Conservation (phyloP, 139 green algal genomes). For the Diplosphaera chodatii region DNA sequence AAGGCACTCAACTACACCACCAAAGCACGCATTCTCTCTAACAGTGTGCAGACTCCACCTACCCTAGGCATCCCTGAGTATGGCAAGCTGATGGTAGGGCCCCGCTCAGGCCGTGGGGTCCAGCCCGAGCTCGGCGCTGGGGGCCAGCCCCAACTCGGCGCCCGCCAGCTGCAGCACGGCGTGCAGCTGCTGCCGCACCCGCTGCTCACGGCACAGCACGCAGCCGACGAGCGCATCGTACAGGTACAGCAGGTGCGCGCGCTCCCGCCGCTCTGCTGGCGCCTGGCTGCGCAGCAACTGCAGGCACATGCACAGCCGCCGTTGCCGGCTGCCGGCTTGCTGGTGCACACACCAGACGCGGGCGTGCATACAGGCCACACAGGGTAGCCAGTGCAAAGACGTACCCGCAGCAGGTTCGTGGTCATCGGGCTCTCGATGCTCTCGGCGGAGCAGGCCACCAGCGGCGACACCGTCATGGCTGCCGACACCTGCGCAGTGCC, state of each 20-base stretch:
- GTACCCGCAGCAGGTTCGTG: constrained; percentile 14
- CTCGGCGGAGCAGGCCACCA: constrained; percentile 26
- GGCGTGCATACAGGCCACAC: background rate
- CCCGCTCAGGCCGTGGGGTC: too few species aligned
- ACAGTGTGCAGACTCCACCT: too few species aligned
- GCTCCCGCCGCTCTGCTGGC: constrained; percentile 18
- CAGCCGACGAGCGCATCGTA: constrained; percentile 38
- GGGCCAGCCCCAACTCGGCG: constrained; percentile 34
- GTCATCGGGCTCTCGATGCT: background rate
- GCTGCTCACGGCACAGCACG: constrained; percentile 32
- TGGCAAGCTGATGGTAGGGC: too few species aligned
- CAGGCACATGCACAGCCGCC: constrained; percentile 1
- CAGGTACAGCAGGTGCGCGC: constrained; percentile 49
- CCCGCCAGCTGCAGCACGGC: constrained; percentile 44
- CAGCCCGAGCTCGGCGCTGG: constrained; percentile 38
- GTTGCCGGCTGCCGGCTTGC: too few species aligned
- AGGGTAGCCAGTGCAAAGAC: background rate
- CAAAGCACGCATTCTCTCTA: too few species aligned
- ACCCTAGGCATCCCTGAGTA: too few species aligned
- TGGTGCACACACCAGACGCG: too few species aligned
- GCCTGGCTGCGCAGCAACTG: constrained; percentile 12
- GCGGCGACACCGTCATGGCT: constrained; percentile 31
- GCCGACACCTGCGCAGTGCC: background rate
- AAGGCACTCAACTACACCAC: too few species aligned
- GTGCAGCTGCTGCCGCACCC: constrained; percentile 30